Conservation (phyloP, 345 rosid species). For the Pugionium cornutum region DNA sequence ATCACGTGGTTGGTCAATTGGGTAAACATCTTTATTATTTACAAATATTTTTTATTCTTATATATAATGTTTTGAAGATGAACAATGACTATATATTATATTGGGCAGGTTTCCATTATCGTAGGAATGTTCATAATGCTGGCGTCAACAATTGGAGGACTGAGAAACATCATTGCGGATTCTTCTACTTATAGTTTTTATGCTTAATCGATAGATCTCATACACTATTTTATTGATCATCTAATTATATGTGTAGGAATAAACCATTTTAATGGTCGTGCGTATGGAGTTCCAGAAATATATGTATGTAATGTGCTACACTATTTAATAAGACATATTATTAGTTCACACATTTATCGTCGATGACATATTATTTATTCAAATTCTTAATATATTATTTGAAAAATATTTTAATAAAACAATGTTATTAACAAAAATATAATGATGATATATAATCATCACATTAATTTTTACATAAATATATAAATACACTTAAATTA, state of each 20-base stretch:
- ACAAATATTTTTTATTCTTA: too few species aligned
- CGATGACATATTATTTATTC: not conserved
- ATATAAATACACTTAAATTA: too few species aligned
- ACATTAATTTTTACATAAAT: too few species aligned
- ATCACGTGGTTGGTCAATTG: slow-evolving; percentile 78
- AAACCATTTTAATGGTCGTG: not conserved
- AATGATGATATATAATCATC: too few species aligned
- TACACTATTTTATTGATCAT: slow-evolving; percentile 4
- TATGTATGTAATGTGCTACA: slow-evolving; percentile 19
- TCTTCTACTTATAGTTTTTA: slow-evolving; percentile 84
- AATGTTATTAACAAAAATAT: too few species aligned
- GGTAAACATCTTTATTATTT: slow-evolving; percentile 48
- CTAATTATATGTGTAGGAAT: slow-evolving; percentile 32
- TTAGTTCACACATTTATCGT: slow-evolving; percentile 7
- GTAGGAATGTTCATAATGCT: slow-evolving; percentile 78
- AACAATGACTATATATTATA: too few species aligned
- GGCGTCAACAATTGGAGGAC: slow-evolving; percentile 91
- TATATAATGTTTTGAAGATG: too few species aligned
- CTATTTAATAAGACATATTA: slow-evolving; percentile 15
- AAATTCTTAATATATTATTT: too few species aligned
- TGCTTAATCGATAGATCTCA: slow-evolving; percentile 35
- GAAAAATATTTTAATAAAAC: too few species aligned
- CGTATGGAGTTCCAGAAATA: not conserved
- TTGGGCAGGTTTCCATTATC: slow-evolving; percentile 54
- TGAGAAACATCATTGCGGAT: slow-evolving; percentile 76